Percentiles rank a stretch among this genome's conserved stretches.
Conservation (phyloP, 352 stramenopile genomes). For the Phytophthora vignae region DNA sequence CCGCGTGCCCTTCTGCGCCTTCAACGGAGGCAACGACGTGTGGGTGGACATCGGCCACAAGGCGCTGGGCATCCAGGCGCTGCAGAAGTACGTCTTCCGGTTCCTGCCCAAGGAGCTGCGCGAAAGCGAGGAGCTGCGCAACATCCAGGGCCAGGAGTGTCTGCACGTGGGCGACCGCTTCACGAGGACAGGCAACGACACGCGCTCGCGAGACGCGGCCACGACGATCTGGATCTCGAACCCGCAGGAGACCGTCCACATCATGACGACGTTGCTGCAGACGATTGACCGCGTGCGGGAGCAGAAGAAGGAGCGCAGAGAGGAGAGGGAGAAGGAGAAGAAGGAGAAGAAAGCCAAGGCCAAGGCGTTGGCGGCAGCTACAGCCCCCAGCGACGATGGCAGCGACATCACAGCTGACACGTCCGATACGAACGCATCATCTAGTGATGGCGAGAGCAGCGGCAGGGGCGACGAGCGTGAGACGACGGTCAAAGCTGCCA, state of each 20-base stretch:
- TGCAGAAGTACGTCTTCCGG: slow-evolving; percentile 88
- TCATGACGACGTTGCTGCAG: slow-evolving; percentile 93
- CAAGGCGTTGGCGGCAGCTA: slow-evolving; percentile 23
- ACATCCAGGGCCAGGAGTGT: slow-evolving; percentile 87
- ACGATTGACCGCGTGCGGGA: slow-evolving; percentile 56
- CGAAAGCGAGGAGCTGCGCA: slow-evolving; percentile 64
- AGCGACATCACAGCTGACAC: slow-evolving; percentile 31
- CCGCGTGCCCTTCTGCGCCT: slow-evolving; percentile 94
- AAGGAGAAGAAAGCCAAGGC: slow-evolving; percentile 29
- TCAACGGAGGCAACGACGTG: slow-evolving; percentile 96
- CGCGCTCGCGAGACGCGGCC: slow-evolving; percentile 89
- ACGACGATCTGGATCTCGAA: slow-evolving; percentile 97
- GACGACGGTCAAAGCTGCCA: slow-evolving; percentile 67
- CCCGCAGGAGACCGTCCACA: slow-evolving; percentile 94
- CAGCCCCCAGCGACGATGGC: slow-evolving; percentile 27
- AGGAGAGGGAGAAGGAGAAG: slow-evolving; percentile 28
- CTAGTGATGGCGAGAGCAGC: slow-evolving; percentile 35
- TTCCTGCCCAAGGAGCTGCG: slow-evolving; percentile 80
- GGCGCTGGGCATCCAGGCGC: slow-evolving; percentile 91
- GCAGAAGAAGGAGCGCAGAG: slow-evolving; percentile 43
- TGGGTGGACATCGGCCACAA: slow-evolving; percentile 99
- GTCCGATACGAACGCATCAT: slow-evolving; percentile 17
- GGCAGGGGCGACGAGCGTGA: slow-evolving; percentile 51
- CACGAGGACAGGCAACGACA: slow-evolving; percentile 94
- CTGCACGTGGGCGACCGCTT: slow-evolving; percentile 97